Evolutionary conservation across 2,329 filamentous ascomycete genomes (phyloP).

Genomic region (Acrodontium crateriforme): DNA sequence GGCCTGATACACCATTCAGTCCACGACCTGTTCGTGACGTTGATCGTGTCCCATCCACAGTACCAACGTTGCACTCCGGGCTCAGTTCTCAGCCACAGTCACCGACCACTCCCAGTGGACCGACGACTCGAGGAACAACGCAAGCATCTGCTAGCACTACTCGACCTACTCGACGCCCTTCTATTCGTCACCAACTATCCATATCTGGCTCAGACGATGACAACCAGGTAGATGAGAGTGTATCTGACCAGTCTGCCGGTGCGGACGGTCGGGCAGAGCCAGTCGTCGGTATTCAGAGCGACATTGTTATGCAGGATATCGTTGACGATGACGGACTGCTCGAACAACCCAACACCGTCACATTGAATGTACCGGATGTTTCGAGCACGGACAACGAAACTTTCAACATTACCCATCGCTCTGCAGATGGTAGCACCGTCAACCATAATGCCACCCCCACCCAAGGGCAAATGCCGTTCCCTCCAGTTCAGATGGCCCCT

Average conservation of each 20-base stretch:
- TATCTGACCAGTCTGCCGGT: constrained; percentile 63
- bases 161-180: constrained; percentile 57
- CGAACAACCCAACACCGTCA: constrained; percentile 52
- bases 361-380: constrained; percentile 61
- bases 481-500: constrained; percentile 28
- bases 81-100: constrained; percentile 82
- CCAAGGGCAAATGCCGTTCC: constrained; percentile 28
- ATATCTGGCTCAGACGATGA: constrained; percentile 79
- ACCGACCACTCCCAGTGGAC: constrained; percentile 67
- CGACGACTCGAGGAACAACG: constrained; percentile 35
- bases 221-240: constrained; percentile 66
- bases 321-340: constrained; percentile 71
- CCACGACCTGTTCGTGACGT: constrained; percentile 66
- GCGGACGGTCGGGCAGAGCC: constrained; percentile 57
- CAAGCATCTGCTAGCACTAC: constrained; percentile 34
- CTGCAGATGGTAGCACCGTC: constrained; percentile 71
- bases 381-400: constrained; percentile 77
- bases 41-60: constrained; percentile 74
- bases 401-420: constrained; percentile 86
- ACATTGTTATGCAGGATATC: constrained; percentile 79
- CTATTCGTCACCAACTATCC: constrained; percentile 80
- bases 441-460: constrained; percentile 53
- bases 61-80: constrained; percentile 52
- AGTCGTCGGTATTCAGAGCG: constrained; percentile 63
- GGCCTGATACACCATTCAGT: too few species aligned